Evolutionary conservation across 225 moss, liverwort and hornwort genomes (phyloP), one percentile per base, ranked within the genome.

Genomic region (Polytrichum commune): DNA sequence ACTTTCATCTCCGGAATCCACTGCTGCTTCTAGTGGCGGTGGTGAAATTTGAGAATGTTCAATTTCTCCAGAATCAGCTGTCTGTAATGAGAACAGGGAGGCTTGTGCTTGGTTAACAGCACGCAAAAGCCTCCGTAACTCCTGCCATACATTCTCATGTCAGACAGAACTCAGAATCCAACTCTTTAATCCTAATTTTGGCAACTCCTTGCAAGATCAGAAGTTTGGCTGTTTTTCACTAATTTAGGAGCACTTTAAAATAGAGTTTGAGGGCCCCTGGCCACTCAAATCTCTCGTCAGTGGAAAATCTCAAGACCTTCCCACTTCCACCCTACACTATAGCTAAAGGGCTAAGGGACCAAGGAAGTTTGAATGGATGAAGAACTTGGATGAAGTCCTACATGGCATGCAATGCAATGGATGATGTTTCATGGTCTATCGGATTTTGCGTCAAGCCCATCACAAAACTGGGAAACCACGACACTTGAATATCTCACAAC

Each of bases 61-160:
- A 23, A 23, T 32, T n/a, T n/a, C 58, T 29, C 20, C 58, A 8
- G 20, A 29, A 29, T 10, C 60, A 9, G 38, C 35, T 1, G 27
- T 20, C 35, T 70, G n/a, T 70, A 58, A 75, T 67, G 38, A 69
- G 27, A 60, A 25, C 35, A 71, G 25, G 0, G 75, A 57, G 57
- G 62, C 32, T 53, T 46, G 32, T 64, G 68, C 78, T 30, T 63
- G 80, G 53, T 81, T 83, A 19, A 74, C 77, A 67, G 57, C 63
- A 65, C 87, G 87, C 76, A 87, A 60, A 20, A 84, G 73, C 72
- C 76, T 77, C 74, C 81, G 79, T 5, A 87, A 67, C 64, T 87
- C 81, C 87, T 87, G 87, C 64, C 24, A 58, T 8, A 23, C 22
- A 58, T 58, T 24, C 16, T 24, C 4, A 9, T 58, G 20, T 58